phyloP scores from a whole-genome alignment of 352 stramenopile genomes.

The Pythium aquatile region DNA sequence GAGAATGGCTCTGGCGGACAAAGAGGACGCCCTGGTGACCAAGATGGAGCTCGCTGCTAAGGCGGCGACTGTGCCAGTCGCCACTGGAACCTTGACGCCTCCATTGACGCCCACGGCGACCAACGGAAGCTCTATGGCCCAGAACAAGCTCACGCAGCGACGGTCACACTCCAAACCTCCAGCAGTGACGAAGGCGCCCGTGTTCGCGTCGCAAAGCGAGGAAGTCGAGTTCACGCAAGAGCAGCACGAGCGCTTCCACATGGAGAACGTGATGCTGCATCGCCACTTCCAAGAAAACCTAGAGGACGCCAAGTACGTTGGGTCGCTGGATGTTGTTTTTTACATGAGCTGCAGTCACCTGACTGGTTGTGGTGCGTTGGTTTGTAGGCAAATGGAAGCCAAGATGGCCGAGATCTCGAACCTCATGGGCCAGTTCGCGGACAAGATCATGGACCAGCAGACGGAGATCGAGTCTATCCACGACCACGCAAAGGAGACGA shows the following conservation, averaged over 20 bases:
- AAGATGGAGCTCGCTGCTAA: conserved; percentile 27
- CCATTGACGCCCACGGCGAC: background rate
- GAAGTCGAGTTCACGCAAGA: conserved; percentile 65
- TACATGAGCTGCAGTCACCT: background rate
- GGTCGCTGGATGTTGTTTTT: background rate
- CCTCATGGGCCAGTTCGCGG: conserved; percentile 81
- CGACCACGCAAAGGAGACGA: conserved; percentile 63
- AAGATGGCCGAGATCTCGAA: conserved; percentile 86
- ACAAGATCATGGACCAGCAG: conserved; percentile 85
- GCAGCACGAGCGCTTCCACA: conserved; percentile 52
- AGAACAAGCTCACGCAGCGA: conserved; percentile 1
- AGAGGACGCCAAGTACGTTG: conserved; percentile 74
- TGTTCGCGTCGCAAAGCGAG: conserved; percentile 47
- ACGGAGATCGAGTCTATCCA: conserved; percentile 79
- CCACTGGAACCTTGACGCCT: background rate
- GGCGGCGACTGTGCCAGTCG: conserved; percentile 15
- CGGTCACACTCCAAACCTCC: background rate
- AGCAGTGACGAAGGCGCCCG: conserved; percentile 11
- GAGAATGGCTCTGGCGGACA: conserved; percentile 40
- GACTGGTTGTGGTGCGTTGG: background rate
- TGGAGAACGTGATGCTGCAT: conserved; percentile 76
- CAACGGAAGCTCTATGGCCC: background rate
- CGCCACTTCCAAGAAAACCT: conserved; percentile 86
- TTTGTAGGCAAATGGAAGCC: conserved; percentile 70
- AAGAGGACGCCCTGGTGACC: conserved; percentile 46